phyloP scores from a whole-genome alignment of 495 filamentous ascomycete genomes.

The Opeltia flavorubescens region DNA sequence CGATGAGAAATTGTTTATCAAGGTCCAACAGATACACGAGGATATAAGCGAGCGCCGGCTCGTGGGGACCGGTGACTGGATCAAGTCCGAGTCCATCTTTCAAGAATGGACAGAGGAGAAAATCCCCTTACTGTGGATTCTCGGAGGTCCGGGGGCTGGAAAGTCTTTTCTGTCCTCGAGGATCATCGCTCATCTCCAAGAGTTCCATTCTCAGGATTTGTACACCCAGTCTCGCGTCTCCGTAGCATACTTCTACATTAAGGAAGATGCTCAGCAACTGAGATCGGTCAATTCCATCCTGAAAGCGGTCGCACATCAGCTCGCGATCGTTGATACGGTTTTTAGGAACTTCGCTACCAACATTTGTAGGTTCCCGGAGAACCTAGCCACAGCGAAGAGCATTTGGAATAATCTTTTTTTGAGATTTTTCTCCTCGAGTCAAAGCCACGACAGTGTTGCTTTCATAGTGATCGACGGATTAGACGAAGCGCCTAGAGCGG shows the following conservation, averaged over 20 bases:
- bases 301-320: background rate
- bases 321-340: background rate
- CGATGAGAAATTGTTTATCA: too few species aligned
- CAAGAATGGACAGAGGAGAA: background rate
- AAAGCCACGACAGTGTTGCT: background rate
- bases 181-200: background rate
- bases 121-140: background rate
- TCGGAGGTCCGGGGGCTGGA: background rate
- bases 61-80: background rate
- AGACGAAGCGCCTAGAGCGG: background rate
- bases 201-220: background rate
- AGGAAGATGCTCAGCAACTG: background rate
- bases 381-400: background rate
- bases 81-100: background rate
- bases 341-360: background rate
- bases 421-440: background rate
- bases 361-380: background rate
- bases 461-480: background rate
- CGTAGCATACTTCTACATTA: background rate
- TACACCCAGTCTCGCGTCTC: background rate
- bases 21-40: too few species aligned
- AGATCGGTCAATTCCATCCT: background rate
- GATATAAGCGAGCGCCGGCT: too few species aligned
- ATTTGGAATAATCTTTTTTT: background rate
- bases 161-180: background rate